Percentiles rank a stretch among this genome's conserved stretches.
phyloP scores from a whole-genome alignment of 306 rosid genomes.

The Quercus cerris region DNA sequence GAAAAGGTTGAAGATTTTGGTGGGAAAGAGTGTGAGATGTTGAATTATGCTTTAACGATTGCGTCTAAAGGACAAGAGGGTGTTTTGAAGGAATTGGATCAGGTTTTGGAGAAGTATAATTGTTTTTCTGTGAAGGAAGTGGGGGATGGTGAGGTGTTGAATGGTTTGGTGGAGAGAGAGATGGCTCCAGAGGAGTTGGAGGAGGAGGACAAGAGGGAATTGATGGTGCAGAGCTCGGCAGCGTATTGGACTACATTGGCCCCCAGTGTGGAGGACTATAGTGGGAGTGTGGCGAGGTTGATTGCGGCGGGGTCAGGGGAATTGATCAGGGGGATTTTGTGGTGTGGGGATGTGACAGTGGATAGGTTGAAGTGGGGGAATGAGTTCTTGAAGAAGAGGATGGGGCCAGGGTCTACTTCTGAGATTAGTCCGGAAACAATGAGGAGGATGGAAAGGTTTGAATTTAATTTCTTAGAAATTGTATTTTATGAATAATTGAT shows the following conservation, averaged over 20 bases:
- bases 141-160: constrained; percentile 49
- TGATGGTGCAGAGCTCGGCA: constrained; percentile 48
- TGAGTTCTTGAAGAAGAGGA: constrained; percentile 56
- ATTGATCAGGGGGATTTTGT: constrained; percentile 66
- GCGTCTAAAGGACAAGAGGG: constrained; percentile 53
- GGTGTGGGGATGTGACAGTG: constrained; percentile 85
- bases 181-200: constrained; percentile 49
- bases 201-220: constrained; percentile 34
- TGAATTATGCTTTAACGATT: constrained; percentile 72
- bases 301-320: constrained; percentile 85
- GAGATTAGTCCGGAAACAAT: constrained; percentile 52
- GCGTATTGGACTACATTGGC: constrained; percentile 93
- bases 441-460: constrained; percentile 49
- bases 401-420: constrained; percentile 37
- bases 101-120: constrained; percentile 54
- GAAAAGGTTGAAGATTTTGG: neutral
- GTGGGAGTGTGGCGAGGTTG: constrained; percentile 48
- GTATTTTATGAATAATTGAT: neutral
- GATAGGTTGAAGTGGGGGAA: constrained; percentile 85
- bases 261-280: constrained; percentile 85
- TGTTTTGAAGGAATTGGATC: constrained; percentile 50
- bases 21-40: constrained; percentile 23
- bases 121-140: constrained; percentile 56
- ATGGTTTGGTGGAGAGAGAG: constrained; percentile 40
- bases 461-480: neutral